These are phyloP conservation scores for Lantana camara DNA, from an alignment of 257 asterid species.

Conservation along the genomic window DNA sequence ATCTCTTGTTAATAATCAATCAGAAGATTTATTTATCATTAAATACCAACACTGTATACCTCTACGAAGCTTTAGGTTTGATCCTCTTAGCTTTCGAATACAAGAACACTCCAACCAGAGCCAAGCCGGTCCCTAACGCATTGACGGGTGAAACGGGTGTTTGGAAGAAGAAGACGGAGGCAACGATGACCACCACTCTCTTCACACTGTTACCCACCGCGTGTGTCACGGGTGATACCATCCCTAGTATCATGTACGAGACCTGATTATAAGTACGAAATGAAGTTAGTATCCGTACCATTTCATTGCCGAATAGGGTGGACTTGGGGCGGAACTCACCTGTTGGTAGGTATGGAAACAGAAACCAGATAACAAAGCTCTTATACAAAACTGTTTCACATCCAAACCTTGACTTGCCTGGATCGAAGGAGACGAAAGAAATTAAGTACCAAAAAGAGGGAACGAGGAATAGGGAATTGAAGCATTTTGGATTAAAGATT, in stretches of 20 bases:
- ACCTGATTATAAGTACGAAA: constrained; percentile 47
- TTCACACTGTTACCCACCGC: constrained; percentile 90
- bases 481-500: not conserved
- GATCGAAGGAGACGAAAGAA: not conserved
- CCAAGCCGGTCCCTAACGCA: constrained; percentile 79
- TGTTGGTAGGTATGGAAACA: constrained; percentile 92
- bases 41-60: too few species aligned
- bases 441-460: not conserved
- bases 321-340: constrained; percentile 33
- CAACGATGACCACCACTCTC: constrained; percentile 80
- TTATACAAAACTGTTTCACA: constrained; percentile 53
- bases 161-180: constrained; percentile 74
- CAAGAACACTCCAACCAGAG: constrained; percentile 81
- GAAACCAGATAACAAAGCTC: constrained; percentile 69
- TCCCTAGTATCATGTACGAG: constrained; percentile 68
- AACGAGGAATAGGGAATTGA: not conserved
- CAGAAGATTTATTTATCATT: not conserved
- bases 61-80: constrained; percentile 55
- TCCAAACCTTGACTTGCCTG: constrained; percentile 78
- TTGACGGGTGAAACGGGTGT: constrained; percentile 60
- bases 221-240: constrained; percentile 88
- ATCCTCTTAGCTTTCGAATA: constrained; percentile 79
- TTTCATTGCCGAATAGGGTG: not conserved
- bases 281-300: too few species aligned
- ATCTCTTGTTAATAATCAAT: not conserved